Evolutionary conservation across 2,329 filamentous ascomycete genomes (phyloP).

Genomic region (Fusarium nisikadoi): DNA sequence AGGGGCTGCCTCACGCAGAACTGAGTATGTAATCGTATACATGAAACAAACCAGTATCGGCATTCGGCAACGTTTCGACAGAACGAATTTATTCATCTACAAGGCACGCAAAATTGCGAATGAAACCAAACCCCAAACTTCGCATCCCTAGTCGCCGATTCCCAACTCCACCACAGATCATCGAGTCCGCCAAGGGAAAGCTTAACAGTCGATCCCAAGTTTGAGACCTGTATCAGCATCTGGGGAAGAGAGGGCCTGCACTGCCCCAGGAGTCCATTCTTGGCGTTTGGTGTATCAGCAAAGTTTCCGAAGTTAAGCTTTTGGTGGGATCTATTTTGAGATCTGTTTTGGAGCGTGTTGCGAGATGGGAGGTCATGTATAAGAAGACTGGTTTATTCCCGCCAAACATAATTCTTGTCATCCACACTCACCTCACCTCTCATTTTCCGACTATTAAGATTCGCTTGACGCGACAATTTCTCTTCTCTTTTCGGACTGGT

Average conservation of each 20-base stretch:
- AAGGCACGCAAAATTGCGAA: background rate
- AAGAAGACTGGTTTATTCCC: constrained; percentile 1
- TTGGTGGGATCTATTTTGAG: constrained; percentile 18
- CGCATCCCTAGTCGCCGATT: background rate
- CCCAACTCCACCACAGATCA: background rate
- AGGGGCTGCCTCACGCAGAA: background rate
- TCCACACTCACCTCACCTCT: background rate
- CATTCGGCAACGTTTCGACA: background rate
- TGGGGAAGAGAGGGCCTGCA: background rate
- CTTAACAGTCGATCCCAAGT: constrained; percentile 10
- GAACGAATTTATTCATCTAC: background rate
- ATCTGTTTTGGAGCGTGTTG: background rate
- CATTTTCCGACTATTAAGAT: background rate
- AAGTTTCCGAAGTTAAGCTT: background rate
- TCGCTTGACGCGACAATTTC: constrained; percentile 19
- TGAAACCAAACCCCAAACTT: constrained; percentile 9
- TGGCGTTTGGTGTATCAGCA: constrained; percentile 20
- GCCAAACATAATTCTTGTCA: background rate
- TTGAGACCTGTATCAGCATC: background rate
- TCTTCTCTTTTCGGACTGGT: background rate
- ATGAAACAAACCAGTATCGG: constrained; percentile 3
- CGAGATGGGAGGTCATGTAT: background rate
- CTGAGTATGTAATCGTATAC: background rate
- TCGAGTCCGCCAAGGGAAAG: constrained; percentile 15
- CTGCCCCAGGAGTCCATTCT: background rate